Conservation (phyloP, 2,329 filamentous ascomycete species). For the Colletotrichum costaricense region DNA sequence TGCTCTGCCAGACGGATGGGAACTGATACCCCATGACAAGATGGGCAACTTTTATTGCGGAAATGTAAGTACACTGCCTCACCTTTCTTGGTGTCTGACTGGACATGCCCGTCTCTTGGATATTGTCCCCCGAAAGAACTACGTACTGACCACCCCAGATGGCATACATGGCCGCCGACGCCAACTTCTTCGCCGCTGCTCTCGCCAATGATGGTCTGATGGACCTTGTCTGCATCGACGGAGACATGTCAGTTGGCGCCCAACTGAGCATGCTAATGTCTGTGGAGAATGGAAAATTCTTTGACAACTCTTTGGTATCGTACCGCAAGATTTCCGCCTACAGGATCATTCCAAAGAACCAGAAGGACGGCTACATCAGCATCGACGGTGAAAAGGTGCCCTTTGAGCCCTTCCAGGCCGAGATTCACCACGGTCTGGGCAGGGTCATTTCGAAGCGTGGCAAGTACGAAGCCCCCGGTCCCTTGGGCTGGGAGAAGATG, state of each 20-base stretch:
- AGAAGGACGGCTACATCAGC: slow-evolving; percentile 85
- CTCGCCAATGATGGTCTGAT: slow-evolving; percentile 86
- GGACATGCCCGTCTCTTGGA: too few species aligned
- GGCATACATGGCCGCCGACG: slow-evolving; percentile 88
- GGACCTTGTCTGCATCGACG: slow-evolving; percentile 85
- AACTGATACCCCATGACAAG: slow-evolving; percentile 77
- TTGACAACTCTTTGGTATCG: slow-evolving; percentile 80
- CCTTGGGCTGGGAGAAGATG: slow-evolving; percentile 59
- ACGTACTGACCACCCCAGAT: slow-evolving; percentile 63
- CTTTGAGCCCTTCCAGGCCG: slow-evolving; percentile 91
- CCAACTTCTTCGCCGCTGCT: slow-evolving; percentile 88
- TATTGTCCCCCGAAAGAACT: not conserved
- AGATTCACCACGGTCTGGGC: slow-evolving; percentile 85
- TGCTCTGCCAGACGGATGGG: slow-evolving; percentile 81
- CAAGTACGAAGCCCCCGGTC: slow-evolving; percentile 75
- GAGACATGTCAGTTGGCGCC: slow-evolving; percentile 75
- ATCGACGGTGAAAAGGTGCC: slow-evolving; percentile 92
- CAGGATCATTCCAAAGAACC: slow-evolving; percentile 80
- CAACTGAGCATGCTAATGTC: slow-evolving; percentile 77
- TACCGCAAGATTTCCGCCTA: slow-evolving; percentile 92
- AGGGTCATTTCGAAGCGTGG: slow-evolving; percentile 85
- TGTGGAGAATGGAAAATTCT: slow-evolving; percentile 80
- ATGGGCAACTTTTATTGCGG: slow-evolving; percentile 94
- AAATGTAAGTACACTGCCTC: slow-evolving; percentile 68
- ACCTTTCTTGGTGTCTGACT: too few species aligned